phyloP scores from a whole-genome alignment of 139 green algal genomes.

The Haematococcus sp. region DNA sequence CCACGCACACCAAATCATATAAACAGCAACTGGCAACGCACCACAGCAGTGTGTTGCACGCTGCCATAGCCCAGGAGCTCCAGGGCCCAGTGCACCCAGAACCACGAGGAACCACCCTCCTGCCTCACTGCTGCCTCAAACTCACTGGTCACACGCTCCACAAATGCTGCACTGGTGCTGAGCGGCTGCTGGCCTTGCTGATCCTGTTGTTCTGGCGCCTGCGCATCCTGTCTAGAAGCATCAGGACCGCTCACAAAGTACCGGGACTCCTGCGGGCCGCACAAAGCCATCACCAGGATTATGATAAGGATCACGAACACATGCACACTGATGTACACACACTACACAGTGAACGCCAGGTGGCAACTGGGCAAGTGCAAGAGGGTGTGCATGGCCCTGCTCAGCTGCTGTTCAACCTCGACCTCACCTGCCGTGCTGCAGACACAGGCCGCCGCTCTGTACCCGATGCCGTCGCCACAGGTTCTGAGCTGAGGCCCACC shows the following conservation, averaged over 20 bases:
- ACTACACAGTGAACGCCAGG: too few relatives aligned
- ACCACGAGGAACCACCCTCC: not conserved
- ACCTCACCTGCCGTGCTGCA: not conserved
- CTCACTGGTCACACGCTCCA: not conserved
- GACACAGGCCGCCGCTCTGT: not conserved
- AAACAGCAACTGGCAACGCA: not conserved
- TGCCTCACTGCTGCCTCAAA: not conserved
- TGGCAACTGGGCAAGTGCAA: too few relatives aligned
- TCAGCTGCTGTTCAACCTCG: not conserved
- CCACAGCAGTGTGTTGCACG: not conserved
- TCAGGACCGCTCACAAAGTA: too few relatives aligned
- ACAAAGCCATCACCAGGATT: too few relatives aligned
- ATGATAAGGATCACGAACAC: too few relatives aligned
- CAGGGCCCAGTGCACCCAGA: not conserved
- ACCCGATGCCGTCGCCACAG: not conserved
- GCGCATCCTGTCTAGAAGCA: not conserved
- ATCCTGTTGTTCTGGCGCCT: not conserved
- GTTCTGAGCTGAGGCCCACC: not conserved
- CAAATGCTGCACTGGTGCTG: not conserved
- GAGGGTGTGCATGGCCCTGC: too few relatives aligned
- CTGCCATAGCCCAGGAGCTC: constrained; percentile 9
- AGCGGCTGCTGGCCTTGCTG: not conserved
- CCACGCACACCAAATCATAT: too few relatives aligned
- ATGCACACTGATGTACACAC: too few relatives aligned
- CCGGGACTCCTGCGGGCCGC: too few relatives aligned